Percentiles rank a stretch among this genome's conserved stretches.
phyloP scores from a whole-genome alignment of 139 green algal species.

The Micromonas commoda region DNA sequence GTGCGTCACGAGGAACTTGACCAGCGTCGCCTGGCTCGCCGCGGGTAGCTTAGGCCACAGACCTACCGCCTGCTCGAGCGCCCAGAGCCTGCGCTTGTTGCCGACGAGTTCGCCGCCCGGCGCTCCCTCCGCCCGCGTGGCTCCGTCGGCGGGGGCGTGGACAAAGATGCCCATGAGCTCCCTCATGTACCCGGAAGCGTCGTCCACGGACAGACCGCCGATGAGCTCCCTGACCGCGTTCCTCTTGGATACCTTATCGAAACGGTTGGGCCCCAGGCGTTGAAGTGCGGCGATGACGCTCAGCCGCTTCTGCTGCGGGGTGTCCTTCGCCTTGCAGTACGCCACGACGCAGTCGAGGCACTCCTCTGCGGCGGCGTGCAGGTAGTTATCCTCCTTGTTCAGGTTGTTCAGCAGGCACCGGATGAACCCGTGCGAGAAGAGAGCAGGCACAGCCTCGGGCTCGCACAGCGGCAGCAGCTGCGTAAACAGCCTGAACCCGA shows the following conservation, averaged over 20 bases:
- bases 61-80: background rate
- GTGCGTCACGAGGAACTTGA: constrained; percentile 7
- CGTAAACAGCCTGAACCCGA: constrained; percentile 6
- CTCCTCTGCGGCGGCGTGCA: background rate
- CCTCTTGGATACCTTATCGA: constrained; percentile 12
- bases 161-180: background rate
- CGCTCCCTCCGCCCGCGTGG: background rate
- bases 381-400: constrained; percentile 9
- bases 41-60: background rate
- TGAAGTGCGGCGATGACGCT: constrained; percentile 6
- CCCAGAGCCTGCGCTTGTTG: background rate
- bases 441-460: background rate
- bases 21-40: background rate
- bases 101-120: background rate
- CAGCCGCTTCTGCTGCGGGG: background rate
- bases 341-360: background rate
- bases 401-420: constrained; percentile 14
- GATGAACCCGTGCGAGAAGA: constrained; percentile 9
- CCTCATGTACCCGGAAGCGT: background rate
- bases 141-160: too few relatives aligned
- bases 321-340: background rate
- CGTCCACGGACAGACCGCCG: background rate
- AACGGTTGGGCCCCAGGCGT: background rate
- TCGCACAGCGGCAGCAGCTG: background rate
- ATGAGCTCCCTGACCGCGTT: constrained; percentile 10